These are phyloP conservation scores for Ascochyta clinopodiicola DNA, from an alignment of 2,329 filamentous ascomycete genomes.

Conservation along the genomic window DNA sequence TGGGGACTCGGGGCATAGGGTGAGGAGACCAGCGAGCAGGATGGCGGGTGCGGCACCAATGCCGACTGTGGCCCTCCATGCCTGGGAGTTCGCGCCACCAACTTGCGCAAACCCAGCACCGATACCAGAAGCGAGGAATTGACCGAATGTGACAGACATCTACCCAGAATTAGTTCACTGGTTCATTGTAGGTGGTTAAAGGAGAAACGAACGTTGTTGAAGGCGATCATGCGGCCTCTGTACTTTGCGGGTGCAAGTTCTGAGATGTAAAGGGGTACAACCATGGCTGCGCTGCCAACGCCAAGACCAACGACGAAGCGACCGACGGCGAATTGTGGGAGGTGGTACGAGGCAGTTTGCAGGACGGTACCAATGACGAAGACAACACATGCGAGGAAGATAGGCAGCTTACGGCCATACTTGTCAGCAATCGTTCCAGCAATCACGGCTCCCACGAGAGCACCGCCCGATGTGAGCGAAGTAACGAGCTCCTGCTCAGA, in stretches of 20 bases:
- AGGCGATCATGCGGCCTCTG: constrained; percentile 45
- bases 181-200: too few species aligned
- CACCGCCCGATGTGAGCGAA: constrained; percentile 48
- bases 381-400: constrained; percentile 35
- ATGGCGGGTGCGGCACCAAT: constrained; percentile 48
- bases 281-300: constrained; percentile 41
- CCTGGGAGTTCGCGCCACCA: constrained; percentile 35
- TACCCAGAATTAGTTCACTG: constrained; percentile 6
- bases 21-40: constrained; percentile 42
- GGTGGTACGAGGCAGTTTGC: constrained; percentile 35
- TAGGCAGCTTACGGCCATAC: constrained; percentile 42
- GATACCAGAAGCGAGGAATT: constrained; percentile 41
- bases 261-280: constrained; percentile 41
- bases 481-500: constrained; percentile 50
- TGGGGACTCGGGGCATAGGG: constrained; percentile 47
- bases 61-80: constrained; percentile 48
- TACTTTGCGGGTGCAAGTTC: constrained; percentile 42
- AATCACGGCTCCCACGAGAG: constrained; percentile 47
- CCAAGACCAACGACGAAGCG: constrained; percentile 42
- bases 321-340: constrained; percentile 38
- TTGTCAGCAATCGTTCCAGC: constrained; percentile 47
- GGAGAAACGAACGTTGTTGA: constrained; percentile 33
- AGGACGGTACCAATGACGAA: constrained; percentile 40
- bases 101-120: constrained; percentile 47
- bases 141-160: constrained; percentile 40